Evolutionary conservation across 2,329 filamentous ascomycete species (phyloP).

Genomic region (Graphium sp.): DNA sequence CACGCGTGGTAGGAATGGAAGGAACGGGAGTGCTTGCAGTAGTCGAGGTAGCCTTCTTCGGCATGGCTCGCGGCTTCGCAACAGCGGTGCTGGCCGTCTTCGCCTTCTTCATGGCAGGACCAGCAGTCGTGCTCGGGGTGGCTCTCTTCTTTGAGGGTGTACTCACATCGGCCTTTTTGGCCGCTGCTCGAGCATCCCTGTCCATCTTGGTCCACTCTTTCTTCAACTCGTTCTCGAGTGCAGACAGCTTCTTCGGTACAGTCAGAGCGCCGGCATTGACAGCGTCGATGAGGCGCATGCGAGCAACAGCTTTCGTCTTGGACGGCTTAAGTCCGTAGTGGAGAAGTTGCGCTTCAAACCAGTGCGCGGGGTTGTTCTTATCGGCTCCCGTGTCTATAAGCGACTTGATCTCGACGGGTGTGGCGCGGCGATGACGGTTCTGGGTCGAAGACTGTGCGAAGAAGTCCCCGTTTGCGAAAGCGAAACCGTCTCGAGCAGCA

Average conservation of each 20-base stretch:
- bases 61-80: no score
- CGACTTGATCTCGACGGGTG: conserved; percentile 21
- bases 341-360: conserved; percentile 44
- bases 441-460: conserved; percentile 23
- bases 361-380: conserved; percentile 37
- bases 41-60: no score
- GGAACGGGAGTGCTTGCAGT: no score
- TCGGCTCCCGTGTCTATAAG: conserved; percentile 23
- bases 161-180: no score
- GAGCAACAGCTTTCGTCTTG: conserved; percentile 39
- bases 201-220: conserved; percentile 36
- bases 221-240: conserved; percentile 36
- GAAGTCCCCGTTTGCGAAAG: conserved; percentile 22
- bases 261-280: conserved; percentile 27
- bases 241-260: conserved; percentile 28
- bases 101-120: no score
- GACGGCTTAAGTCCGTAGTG: conserved; percentile 43
- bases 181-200: conserved; percentile 21
- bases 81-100: no score
- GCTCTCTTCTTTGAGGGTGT: no score
- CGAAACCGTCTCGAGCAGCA: conserved; percentile 19
- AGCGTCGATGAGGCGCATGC: conserved; percentile 40
- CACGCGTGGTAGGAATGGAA: no score
- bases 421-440: conserved; percentile 27
- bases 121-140: no score